A percentile compares a stretch with the other conserved stretches of the same genome.
Conservation (phyloP, 129 eudicot species). For the Daucus carota region DNA sequence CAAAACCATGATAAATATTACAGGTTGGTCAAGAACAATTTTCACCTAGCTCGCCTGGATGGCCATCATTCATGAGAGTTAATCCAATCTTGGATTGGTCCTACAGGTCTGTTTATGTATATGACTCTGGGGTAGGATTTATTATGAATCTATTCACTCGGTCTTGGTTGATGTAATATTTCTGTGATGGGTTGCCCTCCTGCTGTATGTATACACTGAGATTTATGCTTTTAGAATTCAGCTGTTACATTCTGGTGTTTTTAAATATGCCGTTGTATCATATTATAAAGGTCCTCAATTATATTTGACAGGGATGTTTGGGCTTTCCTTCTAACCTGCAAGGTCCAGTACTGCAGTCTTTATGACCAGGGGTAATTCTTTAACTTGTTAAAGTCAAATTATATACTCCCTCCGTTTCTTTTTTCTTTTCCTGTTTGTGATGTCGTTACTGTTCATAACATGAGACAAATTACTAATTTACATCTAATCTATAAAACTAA, state of each 20-base stretch:
- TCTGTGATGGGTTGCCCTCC: not conserved
- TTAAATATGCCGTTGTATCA: not conserved
- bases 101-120: conserved; percentile 47
- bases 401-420: no score
- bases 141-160: not conserved
- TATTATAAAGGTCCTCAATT: not conserved
- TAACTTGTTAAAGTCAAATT: not conserved
- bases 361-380: conserved; percentile 86
- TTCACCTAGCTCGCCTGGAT: conserved; percentile 96
- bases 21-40: conserved; percentile 98
- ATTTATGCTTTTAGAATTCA: not conserved
- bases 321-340: conserved; percentile 85
- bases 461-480: no score
- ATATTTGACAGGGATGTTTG: conserved; percentile 72
- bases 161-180: not conserved
- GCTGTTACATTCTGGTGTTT: not conserved
- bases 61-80: conserved; percentile 99
- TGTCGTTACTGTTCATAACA: no score
- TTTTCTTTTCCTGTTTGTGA: no score
- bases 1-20: not conserved
- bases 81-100: conserved; percentile 99
- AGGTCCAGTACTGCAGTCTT: conserved; percentile 86
- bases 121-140: not conserved
- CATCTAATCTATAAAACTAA: no score
- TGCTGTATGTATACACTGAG: conserved; percentile 5